A percentile compares a stretch with the other conserved stretches of the same genome.
phyloP scores from a whole-genome alignment of 2,329 filamentous ascomycete species.

The Phoma herbarum region DNA sequence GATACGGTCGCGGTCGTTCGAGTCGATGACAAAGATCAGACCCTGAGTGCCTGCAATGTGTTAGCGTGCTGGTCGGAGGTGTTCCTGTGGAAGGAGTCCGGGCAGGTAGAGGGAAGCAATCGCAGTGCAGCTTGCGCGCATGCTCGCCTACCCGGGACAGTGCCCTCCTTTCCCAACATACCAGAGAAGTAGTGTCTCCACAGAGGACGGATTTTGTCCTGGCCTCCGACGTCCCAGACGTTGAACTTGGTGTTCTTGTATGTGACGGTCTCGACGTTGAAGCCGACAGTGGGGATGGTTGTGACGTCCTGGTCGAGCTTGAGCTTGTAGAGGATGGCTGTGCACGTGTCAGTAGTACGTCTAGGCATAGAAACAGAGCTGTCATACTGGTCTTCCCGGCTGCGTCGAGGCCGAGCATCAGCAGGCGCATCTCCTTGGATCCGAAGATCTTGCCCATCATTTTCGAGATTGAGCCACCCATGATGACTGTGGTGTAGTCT shows the following conservation, averaged over 20 bases:
- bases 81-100: background rate
- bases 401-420: slow-evolving; percentile 97
- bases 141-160: slow-evolving; percentile 46
- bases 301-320: slow-evolving; percentile 99
- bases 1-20: slow-evolving; percentile 97
- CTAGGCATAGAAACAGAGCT: background rate
- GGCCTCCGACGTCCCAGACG: slow-evolving; percentile 99
- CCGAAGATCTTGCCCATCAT: slow-evolving; percentile 99
- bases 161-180: slow-evolving; percentile 54
- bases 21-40: slow-evolving; percentile 99
- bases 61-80: slow-evolving; percentile 16
- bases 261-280: slow-evolving; percentile 99
- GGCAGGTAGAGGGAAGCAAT: slow-evolving; percentile 20
- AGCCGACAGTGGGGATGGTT: slow-evolving; percentile 98
- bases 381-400: slow-evolving; percentile 88
- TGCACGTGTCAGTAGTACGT: slow-evolving; percentile 25
- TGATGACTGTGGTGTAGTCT: slow-evolving; percentile 60
- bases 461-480: slow-evolving; percentile 92
- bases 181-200: slow-evolving; percentile 99
- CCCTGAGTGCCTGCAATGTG: slow-evolving; percentile 78
- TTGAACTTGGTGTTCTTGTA: slow-evolving; percentile 99
- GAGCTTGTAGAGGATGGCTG: slow-evolving; percentile 97
- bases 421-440: slow-evolving; percentile 96
- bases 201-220: slow-evolving; percentile 99
- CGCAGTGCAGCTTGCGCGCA: slow-evolving; percentile 25